Conservation (phyloP, 768 basidiomycete genomes). For the Dentipellis fragilis region DNA sequence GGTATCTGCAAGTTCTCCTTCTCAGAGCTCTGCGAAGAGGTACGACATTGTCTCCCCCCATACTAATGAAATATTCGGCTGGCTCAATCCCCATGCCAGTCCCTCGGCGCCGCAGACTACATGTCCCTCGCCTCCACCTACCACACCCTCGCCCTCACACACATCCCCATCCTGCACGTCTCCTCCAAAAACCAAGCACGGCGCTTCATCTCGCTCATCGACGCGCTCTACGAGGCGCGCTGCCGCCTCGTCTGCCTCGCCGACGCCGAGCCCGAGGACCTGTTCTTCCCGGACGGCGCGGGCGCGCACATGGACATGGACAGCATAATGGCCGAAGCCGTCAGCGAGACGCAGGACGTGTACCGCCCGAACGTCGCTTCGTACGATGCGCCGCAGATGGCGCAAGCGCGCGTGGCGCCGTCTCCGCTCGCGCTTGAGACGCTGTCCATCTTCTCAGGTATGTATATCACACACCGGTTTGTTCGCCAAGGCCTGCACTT, state of each 20-base stretch:
- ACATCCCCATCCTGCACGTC: constrained; percentile 39
- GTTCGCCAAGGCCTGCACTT: no score
- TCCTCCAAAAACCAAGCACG: constrained; percentile 49
- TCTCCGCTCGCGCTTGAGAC: constrained; percentile 30
- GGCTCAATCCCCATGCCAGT: constrained; percentile 14
- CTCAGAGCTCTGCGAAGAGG: constrained; percentile 36
- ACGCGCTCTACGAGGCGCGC: constrained; percentile 43
- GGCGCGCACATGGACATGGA: constrained; percentile 15
- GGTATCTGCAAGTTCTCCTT: constrained; percentile 38
- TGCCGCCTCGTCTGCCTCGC: constrained; percentile 30
- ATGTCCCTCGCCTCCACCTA: constrained; percentile 41
- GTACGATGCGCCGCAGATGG: constrained; percentile 33
- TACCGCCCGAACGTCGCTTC: constrained; percentile 46
- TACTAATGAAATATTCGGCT: neutral
- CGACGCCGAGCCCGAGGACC: constrained; percentile 27
- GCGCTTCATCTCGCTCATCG: constrained; percentile 49
- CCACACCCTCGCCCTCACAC: constrained; percentile 37
- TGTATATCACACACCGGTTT: no score
- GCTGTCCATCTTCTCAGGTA: constrained; percentile 44
- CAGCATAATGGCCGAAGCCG: constrained; percentile 36
- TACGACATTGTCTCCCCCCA: constrained; percentile 1
- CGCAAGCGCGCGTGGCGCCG: constrained; percentile 19
- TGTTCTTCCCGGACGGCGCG: constrained; percentile 47
- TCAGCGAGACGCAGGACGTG: constrained; percentile 38
- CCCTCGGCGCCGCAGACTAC: constrained; percentile 49